These are phyloP conservation scores for Pterocarpus macrocarpus DNA, from an alignment of 306 rosid genomes.

Conservation along the genomic window DNA sequence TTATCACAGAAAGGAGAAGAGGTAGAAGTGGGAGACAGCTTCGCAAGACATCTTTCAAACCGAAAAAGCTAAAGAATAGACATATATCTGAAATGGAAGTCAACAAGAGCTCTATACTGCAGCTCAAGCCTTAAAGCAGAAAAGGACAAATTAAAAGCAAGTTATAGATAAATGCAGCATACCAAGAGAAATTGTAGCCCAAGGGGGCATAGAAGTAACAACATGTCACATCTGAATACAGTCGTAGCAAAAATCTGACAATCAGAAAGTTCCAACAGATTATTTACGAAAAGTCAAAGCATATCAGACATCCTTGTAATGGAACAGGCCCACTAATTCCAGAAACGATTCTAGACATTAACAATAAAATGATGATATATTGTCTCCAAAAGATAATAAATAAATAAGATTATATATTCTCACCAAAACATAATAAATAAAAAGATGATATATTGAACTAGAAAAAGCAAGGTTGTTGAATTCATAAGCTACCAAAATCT, in stretches of 20 bases:
- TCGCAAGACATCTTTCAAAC: conserved; percentile 27
- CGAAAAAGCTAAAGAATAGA: conserved; percentile 10
- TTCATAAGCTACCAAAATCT: neutral
- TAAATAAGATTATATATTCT: neutral
- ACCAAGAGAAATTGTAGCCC: conserved; percentile 89
- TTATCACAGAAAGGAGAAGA: neutral
- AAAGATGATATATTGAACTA: conserved; percentile 17
- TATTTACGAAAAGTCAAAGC: conserved; percentile 30
- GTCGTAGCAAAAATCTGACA: conserved; percentile 86
- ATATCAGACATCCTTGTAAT: conserved; percentile 5
- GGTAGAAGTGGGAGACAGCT: neutral
- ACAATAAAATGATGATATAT: neutral
- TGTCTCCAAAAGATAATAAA: neutral
- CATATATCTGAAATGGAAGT: conserved; percentile 22
- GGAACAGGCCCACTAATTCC: neutral
- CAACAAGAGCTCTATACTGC: neutral
- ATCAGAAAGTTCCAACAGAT: conserved; percentile 42
- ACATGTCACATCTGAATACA: conserved; percentile 86
- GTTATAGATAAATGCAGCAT: conserved; percentile 37
- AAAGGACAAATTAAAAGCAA: conserved; percentile 11
- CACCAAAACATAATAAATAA: neutral
- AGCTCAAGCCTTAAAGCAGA: conserved; percentile 31
- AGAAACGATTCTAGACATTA: conserved; percentile 16
- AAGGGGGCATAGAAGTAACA: conserved; percentile 84
- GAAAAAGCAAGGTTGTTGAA: neutral